phyloP scores from a whole-genome alignment of 2,329 filamentous ascomycete genomes.

The Alternaria angustiovoidea region DNA sequence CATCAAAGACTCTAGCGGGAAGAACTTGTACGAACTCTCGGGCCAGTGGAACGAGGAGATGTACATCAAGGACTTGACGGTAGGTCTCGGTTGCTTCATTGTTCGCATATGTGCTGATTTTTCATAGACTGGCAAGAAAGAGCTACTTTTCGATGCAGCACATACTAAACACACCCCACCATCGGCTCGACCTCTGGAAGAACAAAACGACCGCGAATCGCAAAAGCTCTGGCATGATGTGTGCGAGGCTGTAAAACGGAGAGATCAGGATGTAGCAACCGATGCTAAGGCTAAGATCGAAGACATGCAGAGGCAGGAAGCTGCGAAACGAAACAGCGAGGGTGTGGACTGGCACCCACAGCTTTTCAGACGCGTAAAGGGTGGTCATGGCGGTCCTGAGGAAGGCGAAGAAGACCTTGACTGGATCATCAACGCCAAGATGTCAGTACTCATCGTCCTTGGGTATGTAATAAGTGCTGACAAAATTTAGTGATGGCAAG shows the following conservation, averaged over 20 bases:
- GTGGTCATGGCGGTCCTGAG: slow-evolving; percentile 73
- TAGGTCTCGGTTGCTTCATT: slow-evolving; percentile 53
- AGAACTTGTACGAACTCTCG: slow-evolving; percentile 85
- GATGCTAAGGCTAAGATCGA: slow-evolving; percentile 97
- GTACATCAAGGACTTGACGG: slow-evolving; percentile 83
- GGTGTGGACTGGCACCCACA: slow-evolving; percentile 87
- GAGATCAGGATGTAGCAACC: slow-evolving; percentile 88
- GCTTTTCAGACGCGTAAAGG: slow-evolving; percentile 79
- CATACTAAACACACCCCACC: slow-evolving; percentile 80
- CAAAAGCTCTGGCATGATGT: slow-evolving; percentile 87
- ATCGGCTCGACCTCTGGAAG: slow-evolving; percentile 75
- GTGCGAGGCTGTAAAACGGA: slow-evolving; percentile 79
- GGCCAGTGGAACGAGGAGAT: slow-evolving; percentile 96
- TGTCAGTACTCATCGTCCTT: slow-evolving; percentile 64
- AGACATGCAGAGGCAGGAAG: slow-evolving; percentile 88
- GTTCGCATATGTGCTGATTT: slow-evolving; percentile 5
- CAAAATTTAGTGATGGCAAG: slow-evolving; percentile 59
- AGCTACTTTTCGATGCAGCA: slow-evolving; percentile 87
- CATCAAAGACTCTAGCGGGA: slow-evolving; percentile 87
- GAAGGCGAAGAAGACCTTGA: slow-evolving; percentile 89
- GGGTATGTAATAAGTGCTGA: slow-evolving; percentile 6
- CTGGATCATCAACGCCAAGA: slow-evolving; percentile 88
- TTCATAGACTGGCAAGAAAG: slow-evolving; percentile 83
- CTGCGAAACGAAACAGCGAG: slow-evolving; percentile 78
- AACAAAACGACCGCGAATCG: slow-evolving; percentile 90